A percentile compares a stretch with the other conserved stretches of the same genome.
phyloP scores from a whole-genome alignment of 1,284 basidiomycete species.

The Apiotrichum siamense region DNA sequence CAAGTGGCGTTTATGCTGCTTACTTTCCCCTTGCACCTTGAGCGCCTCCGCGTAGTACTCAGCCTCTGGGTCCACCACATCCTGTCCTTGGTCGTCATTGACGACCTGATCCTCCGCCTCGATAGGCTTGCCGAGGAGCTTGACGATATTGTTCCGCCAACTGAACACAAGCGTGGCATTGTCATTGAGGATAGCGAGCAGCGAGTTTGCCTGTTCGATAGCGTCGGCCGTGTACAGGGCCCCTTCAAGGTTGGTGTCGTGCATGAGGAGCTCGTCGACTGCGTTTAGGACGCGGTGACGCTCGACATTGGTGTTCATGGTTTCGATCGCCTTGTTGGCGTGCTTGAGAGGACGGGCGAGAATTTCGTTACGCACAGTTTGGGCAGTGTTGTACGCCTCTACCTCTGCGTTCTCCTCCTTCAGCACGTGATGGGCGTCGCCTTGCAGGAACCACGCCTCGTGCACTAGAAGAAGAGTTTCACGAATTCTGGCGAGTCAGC shows the following conservation, averaged over 20 bases:
- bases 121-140: slow-evolving; percentile 30
- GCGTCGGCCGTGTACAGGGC: slow-evolving; percentile 24
- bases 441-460: slow-evolving; percentile 37
- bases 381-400: slow-evolving; percentile 21
- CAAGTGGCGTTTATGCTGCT: slow-evolving; percentile 1
- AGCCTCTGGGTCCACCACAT: slow-evolving; percentile 36
- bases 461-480: slow-evolving; percentile 35
- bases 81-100: slow-evolving; percentile 18
- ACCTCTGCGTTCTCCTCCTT: slow-evolving; percentile 28
- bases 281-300: slow-evolving; percentile 8
- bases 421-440: slow-evolving; percentile 35
- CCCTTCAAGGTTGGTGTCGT: slow-evolving; percentile 14
- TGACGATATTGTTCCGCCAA: slow-evolving; percentile 38
- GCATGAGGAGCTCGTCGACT: slow-evolving; percentile 26
- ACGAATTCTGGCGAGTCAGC: slow-evolving; percentile 23
- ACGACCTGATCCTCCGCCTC: slow-evolving; percentile 24
- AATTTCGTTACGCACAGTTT: slow-evolving; percentile 34
- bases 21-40: slow-evolving; percentile 41
- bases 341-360: slow-evolving; percentile 27
- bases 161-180: slow-evolving; percentile 39
- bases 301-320: slow-evolving; percentile 10
- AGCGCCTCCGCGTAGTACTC: slow-evolving; percentile 43
- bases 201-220: slow-evolving; percentile 24
- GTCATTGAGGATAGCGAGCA: slow-evolving; percentile 40
- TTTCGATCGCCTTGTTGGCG: slow-evolving; percentile 22